These are phyloP conservation scores for Astrothelium macrocarpum DNA, from an alignment of 495 filamentous ascomycete species.

Conservation along the genomic window DNA sequence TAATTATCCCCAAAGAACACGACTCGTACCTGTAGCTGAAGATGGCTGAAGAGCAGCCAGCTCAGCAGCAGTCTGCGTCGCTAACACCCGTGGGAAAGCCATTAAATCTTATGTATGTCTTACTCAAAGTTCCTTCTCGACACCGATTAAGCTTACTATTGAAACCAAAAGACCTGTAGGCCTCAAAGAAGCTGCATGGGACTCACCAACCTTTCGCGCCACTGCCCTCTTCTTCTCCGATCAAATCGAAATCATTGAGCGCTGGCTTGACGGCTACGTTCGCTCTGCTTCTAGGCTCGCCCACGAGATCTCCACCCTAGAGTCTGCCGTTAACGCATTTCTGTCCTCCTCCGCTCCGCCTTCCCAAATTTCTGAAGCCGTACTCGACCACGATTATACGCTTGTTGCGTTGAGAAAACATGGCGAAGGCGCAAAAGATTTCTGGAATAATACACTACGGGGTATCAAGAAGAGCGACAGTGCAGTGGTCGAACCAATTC, in stretches of 20 bases:
- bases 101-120: constrained; percentile 46
- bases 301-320: constrained; percentile 60
- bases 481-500: constrained; percentile 70
- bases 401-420: constrained; percentile 73
- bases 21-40: no score
- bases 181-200: constrained; percentile 88
- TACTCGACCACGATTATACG: constrained; percentile 92
- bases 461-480: constrained; percentile 65
- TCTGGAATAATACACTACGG: constrained; percentile 67
- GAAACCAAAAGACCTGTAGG: constrained; percentile 60
- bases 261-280: constrained; percentile 84
- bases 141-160: background rate
- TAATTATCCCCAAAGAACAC: no score
- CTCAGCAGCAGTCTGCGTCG: constrained; percentile 32
- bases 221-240: constrained; percentile 82
- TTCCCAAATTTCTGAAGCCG: constrained; percentile 60
- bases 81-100: constrained; percentile 45
- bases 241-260: constrained; percentile 82
- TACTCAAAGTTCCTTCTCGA: background rate
- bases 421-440: constrained; percentile 74
- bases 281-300: constrained; percentile 68
- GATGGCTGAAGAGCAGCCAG: constrained; percentile 5
- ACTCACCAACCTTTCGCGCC: constrained; percentile 89
- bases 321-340: constrained; percentile 62
- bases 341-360: constrained; percentile 61